These are phyloP conservation scores for Geum urbanum DNA, from an alignment of 306 rosid genomes.

Conservation along the genomic window DNA sequence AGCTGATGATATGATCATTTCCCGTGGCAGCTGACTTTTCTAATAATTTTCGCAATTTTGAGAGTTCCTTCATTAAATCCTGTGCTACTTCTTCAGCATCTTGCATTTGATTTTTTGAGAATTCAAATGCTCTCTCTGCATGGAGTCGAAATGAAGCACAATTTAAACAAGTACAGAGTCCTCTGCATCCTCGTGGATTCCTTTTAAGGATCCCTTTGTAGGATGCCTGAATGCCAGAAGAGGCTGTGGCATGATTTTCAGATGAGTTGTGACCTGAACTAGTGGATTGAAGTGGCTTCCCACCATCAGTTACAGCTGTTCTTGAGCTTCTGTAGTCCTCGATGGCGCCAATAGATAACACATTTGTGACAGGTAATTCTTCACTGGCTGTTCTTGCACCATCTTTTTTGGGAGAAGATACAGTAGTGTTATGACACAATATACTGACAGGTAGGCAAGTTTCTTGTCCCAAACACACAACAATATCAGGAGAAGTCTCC, in stretches of 20 bases:
- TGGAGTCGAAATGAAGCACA: constrained; percentile 75
- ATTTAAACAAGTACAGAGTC: constrained; percentile 77
- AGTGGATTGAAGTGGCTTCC: no score
- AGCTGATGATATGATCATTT: constrained; percentile 23
- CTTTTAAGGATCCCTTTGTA: constrained; percentile 56
- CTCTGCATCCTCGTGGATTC: constrained; percentile 90
- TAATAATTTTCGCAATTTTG: constrained; percentile 43
- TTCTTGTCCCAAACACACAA: no score
- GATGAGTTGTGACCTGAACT: no score
- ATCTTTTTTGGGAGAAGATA: no score
- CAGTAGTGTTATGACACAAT: no score
- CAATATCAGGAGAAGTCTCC: no score
- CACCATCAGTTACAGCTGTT: no score
- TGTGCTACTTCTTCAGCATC: constrained; percentile 69
- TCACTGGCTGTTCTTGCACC: no score
- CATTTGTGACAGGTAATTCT: no score
- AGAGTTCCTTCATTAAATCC: constrained; percentile 64
- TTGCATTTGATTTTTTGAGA: constrained; percentile 69
- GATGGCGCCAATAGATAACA: no score
- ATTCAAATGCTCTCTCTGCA: constrained; percentile 89
- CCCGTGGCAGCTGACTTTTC: constrained; percentile 34
- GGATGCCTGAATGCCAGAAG: constrained; percentile 16
- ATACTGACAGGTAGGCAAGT: no score
- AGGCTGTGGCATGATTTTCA: not conserved
- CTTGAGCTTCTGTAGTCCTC: no score